A percentile compares a stretch with the other conserved stretches of the same genome.
These are phyloP conservation scores for Ziziphus jujuba DNA, from an alignment of 306 rosid species.

Conservation along the genomic window DNA sequence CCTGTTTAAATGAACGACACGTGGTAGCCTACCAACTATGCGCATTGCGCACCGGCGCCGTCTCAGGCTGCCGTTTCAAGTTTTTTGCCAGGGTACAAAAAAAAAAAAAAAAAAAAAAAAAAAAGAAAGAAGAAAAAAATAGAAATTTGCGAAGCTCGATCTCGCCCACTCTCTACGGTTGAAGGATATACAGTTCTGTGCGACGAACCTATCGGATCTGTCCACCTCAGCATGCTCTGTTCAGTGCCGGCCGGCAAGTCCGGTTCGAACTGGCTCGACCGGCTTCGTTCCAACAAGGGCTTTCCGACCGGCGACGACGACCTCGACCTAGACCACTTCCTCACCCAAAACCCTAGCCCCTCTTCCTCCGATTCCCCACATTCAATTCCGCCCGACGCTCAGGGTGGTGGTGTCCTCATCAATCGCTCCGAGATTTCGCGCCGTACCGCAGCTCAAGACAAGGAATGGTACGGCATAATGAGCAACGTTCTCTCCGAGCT, in stretches of 20 bases:
- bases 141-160: not conserved
- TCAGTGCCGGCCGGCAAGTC: conserved; percentile 58
- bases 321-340: conserved; percentile 67
- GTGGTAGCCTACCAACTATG: too few species aligned
- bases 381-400: conserved; percentile 21
- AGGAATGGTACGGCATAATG: conserved; percentile 33
- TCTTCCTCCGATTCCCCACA: conserved; percentile 10
- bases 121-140: too few species aligned
- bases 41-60: not conserved
- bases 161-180: not conserved
- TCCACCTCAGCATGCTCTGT: conserved; percentile 52
- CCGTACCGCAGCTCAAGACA: conserved; percentile 10
- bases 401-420: conserved; percentile 2
- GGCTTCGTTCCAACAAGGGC: conserved; percentile 85
- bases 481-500: conserved; percentile 63
- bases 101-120: too few species aligned
- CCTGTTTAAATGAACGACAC: too few species aligned
- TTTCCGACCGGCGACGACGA: conserved; percentile 61
- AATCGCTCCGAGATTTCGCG: conserved; percentile 11
- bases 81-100: not conserved
- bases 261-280: conserved; percentile 80
- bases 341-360: conserved; percentile 30
- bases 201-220: not conserved
- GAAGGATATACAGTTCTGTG: not conserved
- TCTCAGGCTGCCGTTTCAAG: conserved; percentile 1